Conservation (phyloP, 2,329 filamentous ascomycete genomes). For the Arthrobotrys megalospora region DNA sequence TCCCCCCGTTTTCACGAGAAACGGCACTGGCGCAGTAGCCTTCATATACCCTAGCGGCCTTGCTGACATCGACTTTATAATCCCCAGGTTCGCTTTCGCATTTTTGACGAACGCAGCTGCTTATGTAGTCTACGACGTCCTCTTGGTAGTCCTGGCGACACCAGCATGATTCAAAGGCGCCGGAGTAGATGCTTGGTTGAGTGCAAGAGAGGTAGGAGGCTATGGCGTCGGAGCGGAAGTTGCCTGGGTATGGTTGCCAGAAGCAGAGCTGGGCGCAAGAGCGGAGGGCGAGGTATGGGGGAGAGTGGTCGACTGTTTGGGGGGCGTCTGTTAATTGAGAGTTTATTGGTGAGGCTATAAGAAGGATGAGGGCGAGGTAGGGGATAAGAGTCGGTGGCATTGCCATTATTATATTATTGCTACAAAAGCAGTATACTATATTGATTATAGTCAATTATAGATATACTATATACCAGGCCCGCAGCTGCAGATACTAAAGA, state of each 20-base stretch:
- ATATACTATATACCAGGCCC: background rate
- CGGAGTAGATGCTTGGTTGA: slow-evolving; percentile 45
- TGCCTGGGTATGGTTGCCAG: slow-evolving; percentile 37
- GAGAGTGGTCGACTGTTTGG: slow-evolving; percentile 36
- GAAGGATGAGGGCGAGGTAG: slow-evolving; percentile 1
- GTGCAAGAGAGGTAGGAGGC: slow-evolving; percentile 51
- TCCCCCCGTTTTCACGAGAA: background rate
- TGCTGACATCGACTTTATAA: slow-evolving; percentile 24
- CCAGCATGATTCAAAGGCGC: slow-evolving; percentile 52
- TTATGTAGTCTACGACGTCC: slow-evolving; percentile 32
- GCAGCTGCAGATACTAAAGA: background rate
- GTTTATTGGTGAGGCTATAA: background rate
- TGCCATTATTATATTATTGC: background rate
- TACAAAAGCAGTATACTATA: background rate
- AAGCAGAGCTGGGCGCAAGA: slow-evolving; percentile 52
- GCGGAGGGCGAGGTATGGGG: slow-evolving; percentile 37
- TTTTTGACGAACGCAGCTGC: slow-evolving; percentile 39
- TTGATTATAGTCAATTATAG: background rate
- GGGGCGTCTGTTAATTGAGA: slow-evolving; percentile 27
- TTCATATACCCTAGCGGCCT: slow-evolving; percentile 24
- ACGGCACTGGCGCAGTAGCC: slow-evolving; percentile 36
- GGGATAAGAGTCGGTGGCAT: background rate
- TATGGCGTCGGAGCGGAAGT: slow-evolving; percentile 44
- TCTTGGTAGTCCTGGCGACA: slow-evolving; percentile 34
- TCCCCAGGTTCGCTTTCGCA: slow-evolving; percentile 17